phyloP scores from a whole-genome alignment of 1,284 basidiomycete genomes.

The Irpex rosettiformis region DNA sequence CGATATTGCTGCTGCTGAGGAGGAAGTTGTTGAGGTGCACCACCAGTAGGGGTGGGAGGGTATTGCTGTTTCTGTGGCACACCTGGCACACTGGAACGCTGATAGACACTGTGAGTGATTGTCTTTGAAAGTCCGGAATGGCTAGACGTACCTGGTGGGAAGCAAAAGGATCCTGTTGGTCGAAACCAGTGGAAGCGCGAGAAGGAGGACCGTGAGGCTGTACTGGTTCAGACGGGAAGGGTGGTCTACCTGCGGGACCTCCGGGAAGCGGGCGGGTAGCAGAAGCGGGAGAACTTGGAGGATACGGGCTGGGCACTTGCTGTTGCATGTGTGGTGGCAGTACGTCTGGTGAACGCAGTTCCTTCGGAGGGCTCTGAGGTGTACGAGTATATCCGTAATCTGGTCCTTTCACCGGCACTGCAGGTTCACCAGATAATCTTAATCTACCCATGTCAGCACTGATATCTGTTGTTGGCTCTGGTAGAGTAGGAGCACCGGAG shows the following conservation, averaged over 20 bases:
- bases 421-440: constrained; percentile 37
- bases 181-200: constrained; percentile 16
- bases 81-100: neutral
- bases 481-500: constrained; percentile 16
- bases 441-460: constrained; percentile 46
- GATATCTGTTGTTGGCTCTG: constrained; percentile 23
- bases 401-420: constrained; percentile 20
- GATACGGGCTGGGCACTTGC: constrained; percentile 19
- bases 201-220: constrained; percentile 17
- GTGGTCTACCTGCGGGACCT: constrained; percentile 19
- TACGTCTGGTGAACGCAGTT: constrained; percentile 14
- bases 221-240: constrained; percentile 27
- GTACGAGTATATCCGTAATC: constrained; percentile 25
- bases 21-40: constrained; percentile 14
- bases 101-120: neutral
- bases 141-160: constrained; percentile 27
- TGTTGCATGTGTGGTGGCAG: constrained; percentile 19
- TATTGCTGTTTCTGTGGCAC: constrained; percentile 4
- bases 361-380: constrained; percentile 18
- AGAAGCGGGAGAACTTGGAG: constrained; percentile 18
- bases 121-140: too few relatives aligned
- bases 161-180: constrained; percentile 23
- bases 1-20: constrained; percentile 36
- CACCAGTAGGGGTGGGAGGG: constrained; percentile 1
- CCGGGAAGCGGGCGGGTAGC: constrained; percentile 16